These are phyloP conservation scores for Jimgerdemannia flammicorona DNA, from an alignment of 192 early-diverging fungal genomes.

Conservation along the genomic window DNA sequence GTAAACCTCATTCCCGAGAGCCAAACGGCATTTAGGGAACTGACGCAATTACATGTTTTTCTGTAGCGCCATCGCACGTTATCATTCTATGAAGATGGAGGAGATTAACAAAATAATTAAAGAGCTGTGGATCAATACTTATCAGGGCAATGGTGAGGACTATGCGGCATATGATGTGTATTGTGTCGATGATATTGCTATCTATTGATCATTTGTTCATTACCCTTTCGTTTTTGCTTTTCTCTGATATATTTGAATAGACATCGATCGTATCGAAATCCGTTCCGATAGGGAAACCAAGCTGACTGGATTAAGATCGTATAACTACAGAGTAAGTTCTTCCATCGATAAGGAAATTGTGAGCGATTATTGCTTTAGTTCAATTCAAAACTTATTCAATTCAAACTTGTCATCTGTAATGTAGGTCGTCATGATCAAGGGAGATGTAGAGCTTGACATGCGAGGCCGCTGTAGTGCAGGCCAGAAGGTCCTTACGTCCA, in stretches of 20 bases:
- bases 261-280: slow-evolving; percentile 97
- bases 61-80: slow-evolving; percentile 80
- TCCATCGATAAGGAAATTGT: not conserved
- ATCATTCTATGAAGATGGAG: slow-evolving; percentile 93
- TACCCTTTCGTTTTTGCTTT: too few relatives aligned
- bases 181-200: not conserved
- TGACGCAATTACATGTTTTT: slow-evolving; percentile 4
- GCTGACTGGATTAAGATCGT: slow-evolving; percentile 56
- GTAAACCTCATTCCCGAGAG: not conserved
- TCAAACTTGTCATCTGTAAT: not conserved
- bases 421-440: slow-evolving; percentile 90
- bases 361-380: not conserved
- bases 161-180: not conserved
- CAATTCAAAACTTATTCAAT: not conserved
- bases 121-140: slow-evolving; percentile 96
- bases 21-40: not conserved
- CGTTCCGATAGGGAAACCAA: slow-evolving; percentile 79
- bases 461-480: slow-evolving; percentile 94
- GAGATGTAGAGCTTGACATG: slow-evolving; percentile 84
- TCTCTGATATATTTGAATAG: slow-evolving; percentile 28
- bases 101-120: slow-evolving; percentile 96
- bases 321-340: slow-evolving; percentile 79
- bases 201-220: not conserved
- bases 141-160: slow-evolving; percentile 75
- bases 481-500: slow-evolving; percentile 93